Evolutionary conservation across 345 rosid species (phyloP).

Genomic region (Salix caprea): DNA sequence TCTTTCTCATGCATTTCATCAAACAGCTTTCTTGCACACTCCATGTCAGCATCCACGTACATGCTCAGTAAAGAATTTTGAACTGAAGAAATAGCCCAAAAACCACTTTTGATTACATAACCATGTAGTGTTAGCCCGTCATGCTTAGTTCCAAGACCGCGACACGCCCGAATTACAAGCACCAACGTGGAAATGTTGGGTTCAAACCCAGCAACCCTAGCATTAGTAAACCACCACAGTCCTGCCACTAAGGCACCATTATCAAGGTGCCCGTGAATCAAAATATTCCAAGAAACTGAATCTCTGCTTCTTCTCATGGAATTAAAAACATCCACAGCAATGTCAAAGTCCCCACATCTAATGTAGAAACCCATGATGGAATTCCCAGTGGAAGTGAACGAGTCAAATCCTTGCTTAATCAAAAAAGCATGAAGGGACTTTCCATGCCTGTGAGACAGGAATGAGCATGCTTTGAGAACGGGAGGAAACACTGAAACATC

Average conservation of each 20-base stretch:
- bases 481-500: constrained; percentile 48
- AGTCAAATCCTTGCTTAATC: constrained; percentile 52
- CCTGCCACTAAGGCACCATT: constrained; percentile 42
- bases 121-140: constrained; percentile 42
- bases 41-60: constrained; percentile 29
- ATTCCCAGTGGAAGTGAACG: constrained; percentile 47
- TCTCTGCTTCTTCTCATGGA: constrained; percentile 35
- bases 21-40: constrained; percentile 48
- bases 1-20: constrained; percentile 67
- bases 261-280: constrained; percentile 46
- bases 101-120: constrained; percentile 46
- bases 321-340: constrained; percentile 40
- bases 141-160: constrained; percentile 3
- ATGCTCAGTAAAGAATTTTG: constrained; percentile 49
- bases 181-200: constrained; percentile 55
- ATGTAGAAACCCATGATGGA: constrained; percentile 59
- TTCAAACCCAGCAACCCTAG: constrained; percentile 49
- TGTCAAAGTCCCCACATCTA: constrained; percentile 42
- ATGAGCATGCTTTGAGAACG: constrained; percentile 54
- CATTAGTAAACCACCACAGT: constrained; percentile 44
- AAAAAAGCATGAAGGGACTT: constrained; percentile 43
- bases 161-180: constrained; percentile 49
- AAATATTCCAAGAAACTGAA: constrained; percentile 69
- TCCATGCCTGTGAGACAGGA: constrained; percentile 38
- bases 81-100: constrained; percentile 35